A percentile compares a stretch with the other conserved stretches of the same genome.
Evolutionary conservation across 805 yeast genomes (phyloP).

Genomic region (Pichia deserticola): DNA sequence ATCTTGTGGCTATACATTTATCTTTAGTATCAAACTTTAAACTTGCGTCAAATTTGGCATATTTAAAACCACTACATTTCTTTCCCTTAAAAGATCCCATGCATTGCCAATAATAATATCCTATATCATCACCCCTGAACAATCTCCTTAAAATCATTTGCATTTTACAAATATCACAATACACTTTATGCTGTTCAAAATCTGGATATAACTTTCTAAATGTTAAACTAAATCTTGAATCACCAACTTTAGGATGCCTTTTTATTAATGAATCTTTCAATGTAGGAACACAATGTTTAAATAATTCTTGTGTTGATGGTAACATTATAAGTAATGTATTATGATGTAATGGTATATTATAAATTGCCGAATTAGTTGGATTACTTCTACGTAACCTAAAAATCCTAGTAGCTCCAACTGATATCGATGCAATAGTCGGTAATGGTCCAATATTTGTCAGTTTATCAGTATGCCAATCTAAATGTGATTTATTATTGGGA

Average conservation of each 20-base stretch:
- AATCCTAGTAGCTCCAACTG: constrained; percentile 63
- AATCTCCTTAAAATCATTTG: constrained; percentile 53
- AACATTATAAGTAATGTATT: constrained; percentile 67
- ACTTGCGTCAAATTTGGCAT: constrained; percentile 39
- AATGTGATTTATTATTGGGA: constrained; percentile 38
- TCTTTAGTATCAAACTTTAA: background rate
- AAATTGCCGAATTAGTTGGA: constrained; percentile 27
- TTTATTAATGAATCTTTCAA: constrained; percentile 31
- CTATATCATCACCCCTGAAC: constrained; percentile 38
- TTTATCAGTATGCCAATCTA: constrained; percentile 75
- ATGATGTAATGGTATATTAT: constrained; percentile 58
- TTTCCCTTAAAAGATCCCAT: constrained; percentile 34
- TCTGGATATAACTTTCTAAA: constrained; percentile 46
- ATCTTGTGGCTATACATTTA: constrained; percentile 2
- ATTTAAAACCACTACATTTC: constrained; percentile 42
- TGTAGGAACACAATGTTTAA: constrained; percentile 56
- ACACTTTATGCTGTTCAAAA: constrained; percentile 32
- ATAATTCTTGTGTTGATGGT: constrained; percentile 73
- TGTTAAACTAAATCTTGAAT: constrained; percentile 55
- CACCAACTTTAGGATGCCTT: constrained; percentile 41
- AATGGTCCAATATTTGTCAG: constrained; percentile 67
- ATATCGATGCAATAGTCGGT: constrained; percentile 57
- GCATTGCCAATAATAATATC: constrained; percentile 65
- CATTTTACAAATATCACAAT: constrained; percentile 34
- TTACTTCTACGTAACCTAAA: constrained; percentile 47